Percentiles rank a stretch among this genome's conserved stretches.
These are phyloP conservation scores for Avena sativa DNA, from an alignment of 176 grass and related monocot genomes.

Conservation along the genomic window DNA sequence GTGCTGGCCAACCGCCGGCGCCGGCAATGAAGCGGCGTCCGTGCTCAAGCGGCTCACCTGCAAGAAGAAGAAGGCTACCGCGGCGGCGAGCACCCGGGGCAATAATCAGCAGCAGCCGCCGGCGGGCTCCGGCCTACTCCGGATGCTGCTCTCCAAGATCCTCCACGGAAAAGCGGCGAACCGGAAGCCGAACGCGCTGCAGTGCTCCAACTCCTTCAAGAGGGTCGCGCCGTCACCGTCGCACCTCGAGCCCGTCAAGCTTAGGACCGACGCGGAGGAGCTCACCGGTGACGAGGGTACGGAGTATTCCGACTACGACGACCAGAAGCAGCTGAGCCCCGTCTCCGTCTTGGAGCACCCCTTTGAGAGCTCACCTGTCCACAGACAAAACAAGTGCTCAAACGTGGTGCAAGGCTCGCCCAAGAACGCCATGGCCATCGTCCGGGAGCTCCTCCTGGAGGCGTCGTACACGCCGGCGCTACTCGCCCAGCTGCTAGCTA, in stretches of 20 bases:
- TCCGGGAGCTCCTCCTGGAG: slow-evolving; percentile 76
- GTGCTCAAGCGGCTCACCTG: slow-evolving; percentile 53
- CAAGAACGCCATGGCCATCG: slow-evolving; percentile 52
- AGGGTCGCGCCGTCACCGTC: background rate
- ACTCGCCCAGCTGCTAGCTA: slow-evolving; percentile 44
- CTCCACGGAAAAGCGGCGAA: slow-evolving; percentile 37
- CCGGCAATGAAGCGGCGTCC: slow-evolving; percentile 1
- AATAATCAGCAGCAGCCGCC: slow-evolving; percentile 8
- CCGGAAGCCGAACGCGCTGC: slow-evolving; percentile 51
- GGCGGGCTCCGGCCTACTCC: slow-evolving; percentile 26
- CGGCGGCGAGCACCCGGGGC: background rate
- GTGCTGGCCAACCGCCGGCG: slow-evolving; percentile 65
- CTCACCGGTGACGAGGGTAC: background rate
- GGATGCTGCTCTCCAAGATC: slow-evolving; percentile 64
- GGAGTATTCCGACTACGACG: slow-evolving; percentile 37
- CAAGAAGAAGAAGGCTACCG: slow-evolving; percentile 21
- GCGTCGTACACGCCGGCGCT: slow-evolving; percentile 61
- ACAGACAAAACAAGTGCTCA: slow-evolving; percentile 43
- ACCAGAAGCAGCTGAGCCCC: slow-evolving; percentile 80
- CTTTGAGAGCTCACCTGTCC: slow-evolving; percentile 55
- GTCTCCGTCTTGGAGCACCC: slow-evolving; percentile 82
- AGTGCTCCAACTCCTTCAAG: slow-evolving; percentile 49
- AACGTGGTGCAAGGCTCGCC: slow-evolving; percentile 23
- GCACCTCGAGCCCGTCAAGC: slow-evolving; percentile 20
- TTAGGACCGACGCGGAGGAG: background rate